These are phyloP conservation scores for Rhodotorula sp. DNA, from an alignment of 1,284 basidiomycete species.

Conservation along the genomic window DNA sequence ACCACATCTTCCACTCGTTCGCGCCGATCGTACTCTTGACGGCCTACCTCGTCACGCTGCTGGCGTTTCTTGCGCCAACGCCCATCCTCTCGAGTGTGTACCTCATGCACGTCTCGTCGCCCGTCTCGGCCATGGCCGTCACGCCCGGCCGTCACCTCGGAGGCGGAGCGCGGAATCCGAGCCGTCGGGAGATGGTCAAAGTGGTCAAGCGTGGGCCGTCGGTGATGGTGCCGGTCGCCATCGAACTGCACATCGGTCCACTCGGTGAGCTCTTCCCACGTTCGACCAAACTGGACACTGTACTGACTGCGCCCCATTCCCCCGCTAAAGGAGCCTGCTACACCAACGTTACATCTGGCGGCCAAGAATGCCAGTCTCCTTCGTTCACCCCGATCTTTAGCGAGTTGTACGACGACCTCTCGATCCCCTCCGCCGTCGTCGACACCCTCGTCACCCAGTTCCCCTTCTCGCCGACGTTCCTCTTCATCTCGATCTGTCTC, in stretches of 20 bases:
- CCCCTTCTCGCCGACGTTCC: slow-evolving; percentile 28
- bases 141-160: not conserved
- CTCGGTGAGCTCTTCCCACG: slow-evolving; percentile 12
- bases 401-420: slow-evolving; percentile 16
- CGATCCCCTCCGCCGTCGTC: not conserved
- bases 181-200: not conserved
- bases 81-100: slow-evolving; percentile 26
- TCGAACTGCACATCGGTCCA: slow-evolving; percentile 17
- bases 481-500: slow-evolving; percentile 32
- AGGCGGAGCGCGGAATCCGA: not conserved
- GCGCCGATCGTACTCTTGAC: slow-evolving; percentile 27
- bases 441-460: slow-evolving; percentile 30
- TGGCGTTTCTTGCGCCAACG: slow-evolving; percentile 33
- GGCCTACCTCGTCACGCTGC: slow-evolving; percentile 28
- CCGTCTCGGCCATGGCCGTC: not conserved
- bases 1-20: slow-evolving; percentile 36
- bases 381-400: slow-evolving; percentile 38
- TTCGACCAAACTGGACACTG: not conserved
- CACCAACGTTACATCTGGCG: slow-evolving; percentile 6
- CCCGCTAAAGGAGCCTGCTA: slow-evolving; percentile 15
- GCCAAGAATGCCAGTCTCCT: slow-evolving; percentile 17
- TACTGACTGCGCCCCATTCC: not conserved
- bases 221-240: not conserved
- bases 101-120: slow-evolving; percentile 19
- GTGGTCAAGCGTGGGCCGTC: not conserved